phyloP scores from a whole-genome alignment of 1,139 yeast genomes.

The Debaryomyces sp. region DNA sequence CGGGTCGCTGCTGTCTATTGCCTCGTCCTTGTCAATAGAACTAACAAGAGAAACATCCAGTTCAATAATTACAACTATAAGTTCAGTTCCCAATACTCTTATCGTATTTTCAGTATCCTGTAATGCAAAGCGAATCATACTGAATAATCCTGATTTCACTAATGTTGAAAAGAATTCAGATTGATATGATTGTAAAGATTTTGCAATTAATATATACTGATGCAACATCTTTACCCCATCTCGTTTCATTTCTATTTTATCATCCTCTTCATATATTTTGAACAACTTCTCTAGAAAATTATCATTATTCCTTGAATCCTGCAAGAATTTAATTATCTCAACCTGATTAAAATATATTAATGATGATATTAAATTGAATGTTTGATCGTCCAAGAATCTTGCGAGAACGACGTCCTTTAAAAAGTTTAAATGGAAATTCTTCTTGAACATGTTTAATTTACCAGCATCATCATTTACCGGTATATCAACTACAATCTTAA shows the following conservation, averaged over 20 bases:
- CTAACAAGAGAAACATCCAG: conserved; percentile 76
- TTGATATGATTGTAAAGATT: conserved; percentile 65
- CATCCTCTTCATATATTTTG: conserved; percentile 46
- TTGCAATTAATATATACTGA: conserved; percentile 78
- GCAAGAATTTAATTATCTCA: conserved; percentile 68
- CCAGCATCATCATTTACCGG: conserved; percentile 45
- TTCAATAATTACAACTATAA: conserved; percentile 79
- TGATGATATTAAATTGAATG: conserved; percentile 64
- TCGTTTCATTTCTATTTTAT: conserved; percentile 38
- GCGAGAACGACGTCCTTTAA: conserved; percentile 86
- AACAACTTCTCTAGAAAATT: conserved; percentile 56
- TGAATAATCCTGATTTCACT: conserved; percentile 69
- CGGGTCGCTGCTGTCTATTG: conserved; percentile 40
- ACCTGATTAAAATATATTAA: conserved; percentile 71
- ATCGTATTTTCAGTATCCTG: conserved; percentile 51
- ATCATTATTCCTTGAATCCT: conserved; percentile 44
- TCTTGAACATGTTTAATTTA: conserved; percentile 55
- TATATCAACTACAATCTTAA: conserved; percentile 73
- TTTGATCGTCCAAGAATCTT: conserved; percentile 77
- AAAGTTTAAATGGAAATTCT: conserved; percentile 76
- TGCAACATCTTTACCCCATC: conserved; percentile 81
- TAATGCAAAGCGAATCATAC: conserved; percentile 73
- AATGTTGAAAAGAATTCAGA: conserved; percentile 67
- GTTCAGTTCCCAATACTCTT: conserved; percentile 77
- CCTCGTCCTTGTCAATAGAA: conserved; percentile 37